phyloP scores from a whole-genome alignment of 768 basidiomycete genomes.

The Amanita rubescens region DNA sequence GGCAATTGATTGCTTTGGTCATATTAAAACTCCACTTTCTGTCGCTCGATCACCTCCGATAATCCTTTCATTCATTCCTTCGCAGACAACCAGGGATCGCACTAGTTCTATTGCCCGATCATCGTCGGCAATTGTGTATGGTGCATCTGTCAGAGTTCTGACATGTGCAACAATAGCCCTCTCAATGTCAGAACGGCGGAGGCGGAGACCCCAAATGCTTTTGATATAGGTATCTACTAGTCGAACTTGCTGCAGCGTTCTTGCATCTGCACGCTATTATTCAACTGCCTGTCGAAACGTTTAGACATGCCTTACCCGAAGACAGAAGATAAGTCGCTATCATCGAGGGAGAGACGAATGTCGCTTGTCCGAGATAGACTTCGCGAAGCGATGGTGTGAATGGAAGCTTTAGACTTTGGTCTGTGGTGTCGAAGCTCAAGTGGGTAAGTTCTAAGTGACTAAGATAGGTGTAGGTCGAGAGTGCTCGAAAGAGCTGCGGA shows the following conservation, averaged over 20 bases:
- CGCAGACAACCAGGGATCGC: conserved; percentile 36
- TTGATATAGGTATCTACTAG: conserved; percentile 48
- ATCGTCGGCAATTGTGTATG: neutral
- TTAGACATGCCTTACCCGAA: conserved; percentile 8
- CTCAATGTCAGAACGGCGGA: conserved; percentile 44
- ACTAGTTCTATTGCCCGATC: conserved; percentile 24
- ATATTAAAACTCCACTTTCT: conserved; percentile 2
- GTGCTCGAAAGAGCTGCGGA: conserved; percentile 30
- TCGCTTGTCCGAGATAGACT: conserved; percentile 45
- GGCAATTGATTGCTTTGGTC: neutral
- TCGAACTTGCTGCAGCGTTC: conserved; percentile 26
- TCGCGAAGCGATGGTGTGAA: conserved; percentile 30
- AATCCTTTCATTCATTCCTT: conserved; percentile 44
- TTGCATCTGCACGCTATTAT: conserved; percentile 9
- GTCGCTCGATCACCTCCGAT: conserved; percentile 43
- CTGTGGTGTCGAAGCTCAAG: conserved; percentile 17
- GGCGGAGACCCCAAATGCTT: conserved; percentile 52
- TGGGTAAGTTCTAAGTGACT: conserved; percentile 41
- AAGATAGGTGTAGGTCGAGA: conserved; percentile 36
- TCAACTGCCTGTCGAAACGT: neutral
- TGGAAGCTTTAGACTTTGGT: conserved; percentile 19
- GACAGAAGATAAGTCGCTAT: conserved; percentile 27
- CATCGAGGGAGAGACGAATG: conserved; percentile 33
- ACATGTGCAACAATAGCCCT: conserved; percentile 18
- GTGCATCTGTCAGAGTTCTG: neutral